Conservation (phyloP, 352 stramenopile genomes). For the Globisporangium parvum region DNA sequence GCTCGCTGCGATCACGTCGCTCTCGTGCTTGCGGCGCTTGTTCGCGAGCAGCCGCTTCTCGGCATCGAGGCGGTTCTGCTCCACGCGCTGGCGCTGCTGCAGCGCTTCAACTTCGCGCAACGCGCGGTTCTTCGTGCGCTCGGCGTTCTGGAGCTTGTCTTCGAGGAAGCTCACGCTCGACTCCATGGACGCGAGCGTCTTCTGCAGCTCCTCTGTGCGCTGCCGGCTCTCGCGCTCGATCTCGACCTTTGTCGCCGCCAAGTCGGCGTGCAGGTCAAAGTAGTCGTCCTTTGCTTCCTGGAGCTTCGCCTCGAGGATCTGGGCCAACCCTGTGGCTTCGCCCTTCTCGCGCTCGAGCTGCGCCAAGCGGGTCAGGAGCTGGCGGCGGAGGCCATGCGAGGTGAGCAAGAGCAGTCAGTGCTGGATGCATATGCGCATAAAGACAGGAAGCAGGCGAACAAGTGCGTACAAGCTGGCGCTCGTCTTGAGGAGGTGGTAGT, state of each 20-base stretch:
- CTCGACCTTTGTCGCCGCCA: conserved; percentile 48
- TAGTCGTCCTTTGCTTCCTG: conserved; percentile 49
- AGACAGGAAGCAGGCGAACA: too few relatives aligned
- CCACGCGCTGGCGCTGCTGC: conserved; percentile 38
- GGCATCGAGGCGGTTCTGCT: conserved; percentile 60
- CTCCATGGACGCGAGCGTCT: conserved; percentile 39
- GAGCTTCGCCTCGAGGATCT: conserved; percentile 45
- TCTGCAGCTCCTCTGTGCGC: conserved; percentile 34
- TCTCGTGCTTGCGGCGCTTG: conserved; percentile 58
- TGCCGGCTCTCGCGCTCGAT: conserved; percentile 33
- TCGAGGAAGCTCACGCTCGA: conserved; percentile 48
- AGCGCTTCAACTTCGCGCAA: conserved; percentile 34
- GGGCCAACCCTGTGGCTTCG: conserved; percentile 43
- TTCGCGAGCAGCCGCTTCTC: conserved; percentile 48
- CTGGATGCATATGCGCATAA: too few relatives aligned
- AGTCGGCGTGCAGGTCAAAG: conserved; percentile 50
- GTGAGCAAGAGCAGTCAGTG: not conserved
- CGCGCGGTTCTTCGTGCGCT: conserved; percentile 44
- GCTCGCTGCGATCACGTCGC: conserved; percentile 35
- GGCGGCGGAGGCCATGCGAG: too few relatives aligned
- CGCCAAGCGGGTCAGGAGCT: conserved; percentile 29
- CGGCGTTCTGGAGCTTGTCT: conserved; percentile 49
- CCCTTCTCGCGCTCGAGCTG: conserved; percentile 45
- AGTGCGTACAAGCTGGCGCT: not conserved
- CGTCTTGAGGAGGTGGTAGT: not conserved